These are phyloP conservation scores for Trematosphaeria pertusa DNA, from an alignment of 2,329 filamentous ascomycete species.

Conservation along the genomic window DNA sequence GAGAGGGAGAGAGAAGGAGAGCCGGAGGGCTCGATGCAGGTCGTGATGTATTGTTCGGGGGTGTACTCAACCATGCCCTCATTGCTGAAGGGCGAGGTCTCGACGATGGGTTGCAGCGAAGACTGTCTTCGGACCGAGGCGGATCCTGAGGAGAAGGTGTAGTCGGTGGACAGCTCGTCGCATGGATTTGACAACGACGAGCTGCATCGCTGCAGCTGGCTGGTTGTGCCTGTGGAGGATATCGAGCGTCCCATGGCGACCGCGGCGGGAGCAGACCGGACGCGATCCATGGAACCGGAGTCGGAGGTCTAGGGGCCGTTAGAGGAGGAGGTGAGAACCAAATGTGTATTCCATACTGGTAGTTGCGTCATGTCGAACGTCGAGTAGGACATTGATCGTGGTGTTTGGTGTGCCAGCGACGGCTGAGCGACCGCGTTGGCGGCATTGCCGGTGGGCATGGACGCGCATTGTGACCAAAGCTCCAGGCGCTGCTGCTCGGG, in stretches of 20 bases:
- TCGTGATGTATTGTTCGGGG: slow-evolving; percentile 46
- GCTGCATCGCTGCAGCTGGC: slow-evolving; percentile 29
- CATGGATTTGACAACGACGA: slow-evolving; percentile 26
- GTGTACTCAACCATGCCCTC: slow-evolving; percentile 43
- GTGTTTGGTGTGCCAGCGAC: slow-evolving; percentile 37
- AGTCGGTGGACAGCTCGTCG: slow-evolving; percentile 34
- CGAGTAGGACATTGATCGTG: slow-evolving; percentile 42
- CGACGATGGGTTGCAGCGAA: slow-evolving; percentile 35
- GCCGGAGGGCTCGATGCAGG: slow-evolving; percentile 32
- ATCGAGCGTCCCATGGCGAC: slow-evolving; percentile 37
- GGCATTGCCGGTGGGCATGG: slow-evolving; percentile 21
- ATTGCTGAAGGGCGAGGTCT: slow-evolving; percentile 21
- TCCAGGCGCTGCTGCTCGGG: slow-evolving; percentile 43
- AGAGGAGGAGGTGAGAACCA: slow-evolving; percentile 37
- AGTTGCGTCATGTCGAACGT: slow-evolving; percentile 30
- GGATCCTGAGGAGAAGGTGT: slow-evolving; percentile 39
- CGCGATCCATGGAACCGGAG: slow-evolving; percentile 40
- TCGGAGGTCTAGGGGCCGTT: slow-evolving; percentile 34
- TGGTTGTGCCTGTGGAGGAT: slow-evolving; percentile 28
- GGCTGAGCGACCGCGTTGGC: slow-evolving; percentile 24
- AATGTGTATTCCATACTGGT: slow-evolving; percentile 42
- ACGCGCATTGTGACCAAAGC: slow-evolving; percentile 42
- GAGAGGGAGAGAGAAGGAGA: slow-evolving; percentile 28
- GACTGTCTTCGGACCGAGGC: slow-evolving; percentile 26
- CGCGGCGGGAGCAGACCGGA: slow-evolving; percentile 41